Percentiles rank a stretch among this genome's conserved stretches.
These are phyloP conservation scores for Penicillium macrosclerotiorum DNA, from an alignment of 495 filamentous ascomycete species.

Conservation along the genomic window DNA sequence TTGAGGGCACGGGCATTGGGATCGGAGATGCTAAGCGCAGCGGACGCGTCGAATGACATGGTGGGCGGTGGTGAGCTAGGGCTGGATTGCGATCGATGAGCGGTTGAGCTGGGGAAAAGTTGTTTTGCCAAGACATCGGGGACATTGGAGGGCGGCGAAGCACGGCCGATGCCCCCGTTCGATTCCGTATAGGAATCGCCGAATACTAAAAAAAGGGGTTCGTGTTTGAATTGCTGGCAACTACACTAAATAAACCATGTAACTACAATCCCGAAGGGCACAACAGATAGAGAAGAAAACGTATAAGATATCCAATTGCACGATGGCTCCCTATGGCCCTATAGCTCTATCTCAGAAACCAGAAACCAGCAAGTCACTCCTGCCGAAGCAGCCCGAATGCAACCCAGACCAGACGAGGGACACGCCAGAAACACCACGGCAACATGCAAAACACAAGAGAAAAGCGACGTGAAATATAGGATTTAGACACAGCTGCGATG, in stretches of 20 bases:
- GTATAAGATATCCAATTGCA: too few relatives aligned
- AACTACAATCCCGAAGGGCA: too few relatives aligned
- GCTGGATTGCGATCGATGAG: not conserved
- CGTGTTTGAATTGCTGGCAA: too few relatives aligned
- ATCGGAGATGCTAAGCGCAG: conserved; percentile 71
- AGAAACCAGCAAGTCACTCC: not conserved
- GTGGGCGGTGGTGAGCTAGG: conserved; percentile 2
- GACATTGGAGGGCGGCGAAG: not conserved
- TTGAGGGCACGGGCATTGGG: conserved; percentile 73
- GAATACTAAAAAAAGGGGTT: too few relatives aligned
- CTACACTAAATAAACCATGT: too few relatives aligned
- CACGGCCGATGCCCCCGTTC: too few relatives aligned
- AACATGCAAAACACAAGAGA: conserved; percentile 13
- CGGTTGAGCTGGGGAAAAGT: not conserved
- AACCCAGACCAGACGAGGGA: not conserved
- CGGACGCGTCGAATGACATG: conserved; percentile 77
- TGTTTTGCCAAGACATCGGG: conserved; percentile 7
- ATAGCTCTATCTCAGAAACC: too few relatives aligned
- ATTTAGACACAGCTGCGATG: too few relatives aligned
- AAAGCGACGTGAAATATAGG: too few relatives aligned
- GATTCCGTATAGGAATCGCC: too few relatives aligned
- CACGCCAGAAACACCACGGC: conserved; percentile 23
- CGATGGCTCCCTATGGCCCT: too few relatives aligned
- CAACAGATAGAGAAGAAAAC: too few relatives aligned
- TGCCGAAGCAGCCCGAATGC: conserved; percentile 1